Evolutionary conservation across 257 asterid genomes (phyloP), one percentile per base, ranked within the genome.

Genomic region (Marsdenia floribunda): DNA sequence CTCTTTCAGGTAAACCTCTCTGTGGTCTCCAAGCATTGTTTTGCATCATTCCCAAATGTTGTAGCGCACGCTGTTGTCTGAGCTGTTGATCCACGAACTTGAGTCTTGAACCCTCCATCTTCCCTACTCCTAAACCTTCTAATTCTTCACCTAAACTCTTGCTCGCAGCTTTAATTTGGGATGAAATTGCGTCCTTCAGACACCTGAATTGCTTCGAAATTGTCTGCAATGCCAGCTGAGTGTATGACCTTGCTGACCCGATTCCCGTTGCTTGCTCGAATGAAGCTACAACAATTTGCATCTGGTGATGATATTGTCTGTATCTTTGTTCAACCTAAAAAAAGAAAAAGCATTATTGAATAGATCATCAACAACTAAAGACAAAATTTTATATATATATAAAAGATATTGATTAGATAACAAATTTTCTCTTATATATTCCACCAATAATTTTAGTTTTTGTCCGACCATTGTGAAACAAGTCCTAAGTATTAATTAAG

Each of bases 1-100:
- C 88, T 58, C 93, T 77, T 76, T 91, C 93, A 4, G 93, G 97
- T 50, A 91, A 75, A 4, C 96, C 96, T 79, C 97, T 79, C 68
- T 89, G 96, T 0, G 92, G 91, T 54, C 93, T 86, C 97, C 97
- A 91, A 5, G 93, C 91, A 74, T 79, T 89, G 61, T 80, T 83
- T 46, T 86, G 90, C 83, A 85, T 78, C 90, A 88, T 86, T 47
- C 95, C 90, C 29, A 86, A 59, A 68, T 88, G 90, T 78, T 88
- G 96, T 71, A 83, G 26, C 7, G 89, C 86, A 68, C 91, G 59
- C 42, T 86, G 89, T 70, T 87, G 96, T 24, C 88, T 78, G 3
- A 83, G 71, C 11, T 85, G 91, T 61, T 81, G 80, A 74, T 85
- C 92, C 1, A 87, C 80, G 12, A 73, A 84, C 73, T 79, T 85